Evolutionary conservation across 495 filamentous ascomycete species (phyloP).

Genomic region (Lepidopterella palustris): DNA sequence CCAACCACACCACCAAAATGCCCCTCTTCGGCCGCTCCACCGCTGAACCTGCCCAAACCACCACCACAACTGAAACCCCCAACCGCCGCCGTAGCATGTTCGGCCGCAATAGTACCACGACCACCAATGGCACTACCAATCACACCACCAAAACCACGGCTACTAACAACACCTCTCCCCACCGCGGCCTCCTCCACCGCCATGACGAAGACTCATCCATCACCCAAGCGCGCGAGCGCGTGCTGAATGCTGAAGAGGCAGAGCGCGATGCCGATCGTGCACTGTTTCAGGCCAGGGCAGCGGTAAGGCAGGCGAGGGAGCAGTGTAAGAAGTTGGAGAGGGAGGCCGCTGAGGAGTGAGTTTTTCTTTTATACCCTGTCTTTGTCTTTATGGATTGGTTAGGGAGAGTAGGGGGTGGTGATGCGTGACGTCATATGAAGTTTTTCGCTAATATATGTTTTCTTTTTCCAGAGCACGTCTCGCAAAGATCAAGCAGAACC

Average conservation of each 20-base stretch:
- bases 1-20: slow-evolving; percentile 6
- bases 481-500: slow-evolving; percentile 61
- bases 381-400: not conserved
- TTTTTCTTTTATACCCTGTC: not conserved
- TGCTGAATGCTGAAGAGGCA: slow-evolving; percentile 52
- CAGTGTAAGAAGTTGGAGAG: slow-evolving; percentile 56
- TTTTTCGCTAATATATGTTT: not conserved
- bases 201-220: slow-evolving; percentile 53
- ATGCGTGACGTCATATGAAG: not conserved
- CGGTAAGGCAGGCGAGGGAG: slow-evolving; percentile 55
- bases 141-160: slow-evolving; percentile 21
- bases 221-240: slow-evolving; percentile 49
- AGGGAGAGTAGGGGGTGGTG: not conserved
- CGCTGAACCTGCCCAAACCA: slow-evolving; percentile 3
- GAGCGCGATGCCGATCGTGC: slow-evolving; percentile 59
- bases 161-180: slow-evolving; percentile 24
- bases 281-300: slow-evolving; percentile 47
- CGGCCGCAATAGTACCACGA: slow-evolving; percentile 39
- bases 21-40: slow-evolving; percentile 25
- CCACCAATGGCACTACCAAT: not conserved
- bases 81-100: slow-evolving; percentile 43
- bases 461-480: slow-evolving; percentile 37
- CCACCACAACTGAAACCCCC: slow-evolving; percentile 17
- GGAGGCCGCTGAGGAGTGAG: slow-evolving; percentile 56
- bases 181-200: slow-evolving; percentile 43